Base-by-base conservation (phyloP, 164 flowering plant genomes). In the Vitis riparia region DNA sequence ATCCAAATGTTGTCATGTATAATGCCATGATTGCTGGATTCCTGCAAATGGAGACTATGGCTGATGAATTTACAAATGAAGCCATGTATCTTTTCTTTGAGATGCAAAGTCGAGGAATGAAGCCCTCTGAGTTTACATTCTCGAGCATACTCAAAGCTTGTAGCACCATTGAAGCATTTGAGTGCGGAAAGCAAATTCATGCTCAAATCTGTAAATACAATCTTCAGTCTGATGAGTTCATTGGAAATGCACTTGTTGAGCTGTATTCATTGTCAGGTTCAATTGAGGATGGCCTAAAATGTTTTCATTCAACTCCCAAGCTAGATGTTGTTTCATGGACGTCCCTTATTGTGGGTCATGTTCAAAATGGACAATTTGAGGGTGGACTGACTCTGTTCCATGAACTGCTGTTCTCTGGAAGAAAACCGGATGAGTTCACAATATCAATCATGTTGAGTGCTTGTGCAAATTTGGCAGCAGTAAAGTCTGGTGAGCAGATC, bases 11-110 rank as follows among this genome's bases (percentile, higher is more conserved):
- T 55, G 78, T 85, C 47, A 80, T 76, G 77, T 88, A 78, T 64
- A 88, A 88, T 79, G 89, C 89, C 55, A 85, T 88, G 89, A 86
- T 88, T 14, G 86, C 84, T 17, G 89, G 82, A 56, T 80, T 79
- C 47, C 71, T 75, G 17, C 68, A 78, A 15, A 32, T 55, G 11
- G 78, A 85, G 27, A 51, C 62, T 48, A 19, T 55, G 56, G 58
- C 11, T 62, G 76, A 68, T 9, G 78, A 77, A 56, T 63, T 63
- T 19, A 76, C 75, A 52, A 71, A 51, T n/a, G 77, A 75, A 73
- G 85, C 87, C 5, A 51, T 83, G 67, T 44, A 49, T 50, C 87
- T 88, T 55, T 86, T 86, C 72, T 60, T 62, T 51, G 76, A 75
- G 68, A 82, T 88, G 85, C 80, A 55, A 66, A 81, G 67, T 66